Evolutionary conservation across 306 rosid genomes (phyloP), one percentile per base, ranked within the genome.

Genomic region (Chamaecrista fasciculata): DNA sequence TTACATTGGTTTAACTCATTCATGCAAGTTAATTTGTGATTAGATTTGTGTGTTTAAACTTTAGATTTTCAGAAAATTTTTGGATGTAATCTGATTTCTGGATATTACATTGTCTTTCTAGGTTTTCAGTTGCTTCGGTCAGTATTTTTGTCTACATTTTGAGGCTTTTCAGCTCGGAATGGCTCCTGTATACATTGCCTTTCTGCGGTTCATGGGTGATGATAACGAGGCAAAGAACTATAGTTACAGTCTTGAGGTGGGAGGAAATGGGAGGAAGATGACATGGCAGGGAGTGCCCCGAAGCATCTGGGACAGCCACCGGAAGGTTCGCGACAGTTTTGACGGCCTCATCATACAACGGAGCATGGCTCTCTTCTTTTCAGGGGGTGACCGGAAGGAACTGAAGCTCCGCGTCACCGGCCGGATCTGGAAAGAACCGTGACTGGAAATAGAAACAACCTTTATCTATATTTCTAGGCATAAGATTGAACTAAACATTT

Each of bases 341-440:
- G 97, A 91, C 4, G 96, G 96, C 40, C 93, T 91, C 58, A 91
- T 91, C n/a, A 91, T 88, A 69, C 97, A 91, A 71, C 82, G 94
- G 31, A 88, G 83, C 42, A 91, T 91, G 94, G 97, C 97, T n/a
- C 91, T 91, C 66, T 89, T 89, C 76, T 89, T 91, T 71, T 91
- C 94, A 0, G 96, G 94, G 0, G 88, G 82, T 25, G 96, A 89
- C 68, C 43, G 90, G 57, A 91, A 91, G 74, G 97, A 91, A 11
- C 62, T 91, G 76, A 91, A 86, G 73, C 81, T 91, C 29, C 76
- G 97, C 78, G 86, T 91, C 63, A 91, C 96, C 8, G 91, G 97
- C 24, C 85, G 97, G 79, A 91, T 91, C 29, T 91, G 97, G 96
- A 91, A 89, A 70, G 96, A 91, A 68, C 87, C 81, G 77, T 88